Conservation (phyloP, 495 filamentous ascomycete genomes). For the Xeromyces bisporus region DNA sequence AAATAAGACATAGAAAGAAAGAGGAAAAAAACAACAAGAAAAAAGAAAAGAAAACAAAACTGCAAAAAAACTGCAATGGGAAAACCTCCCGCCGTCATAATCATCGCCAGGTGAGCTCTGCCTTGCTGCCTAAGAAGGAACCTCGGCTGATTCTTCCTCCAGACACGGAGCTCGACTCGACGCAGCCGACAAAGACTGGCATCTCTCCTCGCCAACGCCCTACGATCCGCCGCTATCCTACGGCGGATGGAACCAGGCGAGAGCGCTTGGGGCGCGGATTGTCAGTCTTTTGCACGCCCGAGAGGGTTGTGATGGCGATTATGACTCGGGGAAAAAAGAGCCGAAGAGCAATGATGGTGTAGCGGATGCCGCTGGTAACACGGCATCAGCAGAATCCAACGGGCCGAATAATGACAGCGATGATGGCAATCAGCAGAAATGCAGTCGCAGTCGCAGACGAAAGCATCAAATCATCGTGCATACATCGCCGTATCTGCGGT, state of each 20-base stretch:
- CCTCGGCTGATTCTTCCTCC: background rate
- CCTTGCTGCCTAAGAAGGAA: background rate
- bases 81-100: constrained; percentile 47
- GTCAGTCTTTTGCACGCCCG: constrained; percentile 46
- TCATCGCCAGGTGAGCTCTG: constrained; percentile 57
- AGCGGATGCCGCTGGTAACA: background rate
- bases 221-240: constrained; percentile 95
- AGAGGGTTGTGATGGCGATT: constrained; percentile 6
- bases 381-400: background rate
- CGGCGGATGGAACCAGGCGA: constrained; percentile 78
- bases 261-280: constrained; percentile 63
- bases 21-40: too few species aligned
- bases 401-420: background rate
- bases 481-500: constrained; percentile 80
- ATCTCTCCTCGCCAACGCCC: constrained; percentile 81
- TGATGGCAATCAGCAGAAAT: background rate
- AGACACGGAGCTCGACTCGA: constrained; percentile 91
- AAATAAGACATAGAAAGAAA: too few species aligned
- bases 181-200: constrained; percentile 86
- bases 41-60: too few species aligned
- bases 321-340: constrained; percentile 5
- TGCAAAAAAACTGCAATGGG: constrained; percentile 36
- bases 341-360: constrained; percentile 5
- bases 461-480: constrained; percentile 74
- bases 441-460: constrained; percentile 15